These are phyloP conservation scores for Reutealis trisperma DNA, from an alignment of 345 rosid genomes.

Conservation along the genomic window DNA sequence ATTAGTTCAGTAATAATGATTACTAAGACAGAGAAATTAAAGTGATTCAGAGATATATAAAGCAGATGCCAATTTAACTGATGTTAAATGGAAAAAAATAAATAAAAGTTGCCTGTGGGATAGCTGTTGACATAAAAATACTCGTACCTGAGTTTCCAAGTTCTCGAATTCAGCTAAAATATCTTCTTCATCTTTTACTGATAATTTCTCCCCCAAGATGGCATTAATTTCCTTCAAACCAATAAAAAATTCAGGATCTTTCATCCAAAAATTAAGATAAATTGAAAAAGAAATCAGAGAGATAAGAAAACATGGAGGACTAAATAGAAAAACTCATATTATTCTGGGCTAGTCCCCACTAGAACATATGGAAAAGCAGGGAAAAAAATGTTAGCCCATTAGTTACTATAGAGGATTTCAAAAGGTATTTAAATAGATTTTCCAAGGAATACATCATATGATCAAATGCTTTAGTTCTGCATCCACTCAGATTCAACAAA, in stretches of 20 bases:
- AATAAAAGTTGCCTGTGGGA: background rate
- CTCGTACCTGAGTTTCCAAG: conserved; percentile 71
- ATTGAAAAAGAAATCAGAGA: background rate
- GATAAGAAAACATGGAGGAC: background rate
- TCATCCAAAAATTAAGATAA: background rate
- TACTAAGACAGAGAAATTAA: background rate
- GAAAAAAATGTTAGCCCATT: background rate
- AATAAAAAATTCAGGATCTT: background rate
- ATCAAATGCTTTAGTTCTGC: background rate
- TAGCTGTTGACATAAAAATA: background rate
- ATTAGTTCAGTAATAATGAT: background rate
- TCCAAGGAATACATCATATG: background rate
- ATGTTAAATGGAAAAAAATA: background rate
- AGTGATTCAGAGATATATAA: background rate
- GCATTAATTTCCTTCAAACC: conserved; percentile 80
- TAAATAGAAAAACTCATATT: background rate
- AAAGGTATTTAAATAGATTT: background rate
- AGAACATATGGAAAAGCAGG: background rate
- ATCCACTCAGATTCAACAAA: background rate
- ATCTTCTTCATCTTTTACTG: conserved; percentile 94
- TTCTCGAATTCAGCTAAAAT: conserved; percentile 88
- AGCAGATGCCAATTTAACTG: background rate
- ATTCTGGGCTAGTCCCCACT: background rate
- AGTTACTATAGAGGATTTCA: background rate
- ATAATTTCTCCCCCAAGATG: conserved; percentile 82